Conservation (phyloP, 169 alveolate species). For the Fabrea salina region DNA sequence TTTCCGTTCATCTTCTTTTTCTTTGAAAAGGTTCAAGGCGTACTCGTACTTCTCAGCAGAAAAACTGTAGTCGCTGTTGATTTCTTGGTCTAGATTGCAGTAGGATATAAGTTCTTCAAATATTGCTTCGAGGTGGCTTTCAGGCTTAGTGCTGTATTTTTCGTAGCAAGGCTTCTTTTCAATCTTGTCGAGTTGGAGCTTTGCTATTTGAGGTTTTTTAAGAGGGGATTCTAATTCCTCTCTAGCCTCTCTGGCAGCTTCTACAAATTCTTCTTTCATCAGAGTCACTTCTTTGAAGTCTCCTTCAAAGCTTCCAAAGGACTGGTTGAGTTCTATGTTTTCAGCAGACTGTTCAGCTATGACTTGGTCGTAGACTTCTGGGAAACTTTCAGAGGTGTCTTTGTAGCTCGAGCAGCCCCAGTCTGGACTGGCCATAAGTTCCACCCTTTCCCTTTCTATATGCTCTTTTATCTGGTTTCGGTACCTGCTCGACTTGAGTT, state of each 20-base stretch:
- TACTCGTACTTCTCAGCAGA: constrained; percentile 16
- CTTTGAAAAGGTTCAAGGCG: neutral
- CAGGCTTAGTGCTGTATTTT: constrained; percentile 28
- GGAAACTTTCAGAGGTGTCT: neutral
- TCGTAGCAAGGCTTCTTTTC: neutral
- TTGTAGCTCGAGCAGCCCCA: constrained; percentile 7
- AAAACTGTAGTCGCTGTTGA: neutral
- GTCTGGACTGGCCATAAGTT: constrained; percentile 6
- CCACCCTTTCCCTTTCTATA: neutral
- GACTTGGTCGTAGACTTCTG: constrained; percentile 20
- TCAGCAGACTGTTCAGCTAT: neutral
- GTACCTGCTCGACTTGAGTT: constrained; percentile 20
- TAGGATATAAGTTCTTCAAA: constrained; percentile 13
- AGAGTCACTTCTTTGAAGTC: neutral
- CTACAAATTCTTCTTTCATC: neutral
- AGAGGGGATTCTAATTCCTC: neutral
- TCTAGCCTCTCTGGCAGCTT: neutral
- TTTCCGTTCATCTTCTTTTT: constrained; percentile 5
- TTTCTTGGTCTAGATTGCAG: neutral
- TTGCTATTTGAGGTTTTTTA: neutral
- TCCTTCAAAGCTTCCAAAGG: neutral
- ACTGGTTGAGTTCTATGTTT: neutral
- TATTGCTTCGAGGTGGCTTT: neutral
- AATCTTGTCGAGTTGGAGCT: constrained; percentile 24
- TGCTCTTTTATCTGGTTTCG: neutral